phyloP scores from a whole-genome alignment of 106 monocot genomes.

The Acorus gramineus region DNA sequence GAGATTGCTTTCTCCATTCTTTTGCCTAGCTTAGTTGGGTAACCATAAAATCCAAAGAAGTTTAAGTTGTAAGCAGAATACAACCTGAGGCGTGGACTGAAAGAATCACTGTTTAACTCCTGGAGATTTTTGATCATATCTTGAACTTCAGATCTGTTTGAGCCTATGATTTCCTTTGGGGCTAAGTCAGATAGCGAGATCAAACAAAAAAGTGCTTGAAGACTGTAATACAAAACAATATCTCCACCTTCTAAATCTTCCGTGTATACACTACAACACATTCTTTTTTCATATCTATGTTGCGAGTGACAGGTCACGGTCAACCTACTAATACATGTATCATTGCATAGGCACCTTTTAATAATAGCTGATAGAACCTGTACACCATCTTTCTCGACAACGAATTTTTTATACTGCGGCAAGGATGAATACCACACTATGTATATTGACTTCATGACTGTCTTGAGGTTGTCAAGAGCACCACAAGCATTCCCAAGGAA shows the following conservation, averaged over 20 bases:
- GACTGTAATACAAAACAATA: constrained; percentile 50
- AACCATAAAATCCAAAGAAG: constrained; percentile 63
- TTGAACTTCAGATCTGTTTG: constrained; percentile 7
- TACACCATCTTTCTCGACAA: constrained; percentile 34
- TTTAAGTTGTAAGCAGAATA: constrained; percentile 53
- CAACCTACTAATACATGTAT: constrained; percentile 31
- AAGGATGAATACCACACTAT: constrained; percentile 51
- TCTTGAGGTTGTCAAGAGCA: constrained; percentile 33
- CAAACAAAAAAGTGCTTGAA: constrained; percentile 67
- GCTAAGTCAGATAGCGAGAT: constrained; percentile 15
- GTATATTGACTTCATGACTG: constrained; percentile 26
- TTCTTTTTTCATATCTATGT: constrained; percentile 21
- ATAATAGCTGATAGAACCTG: constrained; percentile 34
- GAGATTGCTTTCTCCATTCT: constrained; percentile 34
- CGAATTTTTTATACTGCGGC: constrained; percentile 25
- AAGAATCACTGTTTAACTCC: constrained; percentile 26
- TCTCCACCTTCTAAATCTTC: constrained; percentile 42
- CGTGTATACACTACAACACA: constrained; percentile 46
- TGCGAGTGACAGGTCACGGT: constrained; percentile 35
- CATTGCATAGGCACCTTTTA: constrained; percentile 35
- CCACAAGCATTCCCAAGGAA: constrained; percentile 20
- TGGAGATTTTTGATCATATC: constrained; percentile 26
- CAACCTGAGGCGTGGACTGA: constrained; percentile 27
- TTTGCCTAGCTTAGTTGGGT: constrained; percentile 50
- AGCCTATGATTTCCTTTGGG: constrained; percentile 4